Percentiles rank a stretch among this genome's conserved stretches.
phyloP scores from a whole-genome alignment of 148 eudicot genomes.

The Fagopyrum esculentum region DNA sequence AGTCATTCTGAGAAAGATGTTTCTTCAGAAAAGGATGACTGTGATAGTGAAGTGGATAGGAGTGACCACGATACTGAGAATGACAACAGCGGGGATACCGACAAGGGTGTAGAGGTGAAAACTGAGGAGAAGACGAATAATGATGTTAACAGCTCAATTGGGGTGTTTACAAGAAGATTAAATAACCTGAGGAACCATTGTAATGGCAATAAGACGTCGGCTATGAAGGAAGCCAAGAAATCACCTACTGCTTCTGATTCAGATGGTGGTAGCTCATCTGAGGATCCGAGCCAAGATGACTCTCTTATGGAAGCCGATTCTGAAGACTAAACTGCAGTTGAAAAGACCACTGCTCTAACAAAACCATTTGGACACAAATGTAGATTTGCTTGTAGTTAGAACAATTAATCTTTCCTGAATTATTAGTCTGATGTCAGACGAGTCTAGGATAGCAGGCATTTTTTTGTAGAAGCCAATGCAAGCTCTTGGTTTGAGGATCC shows the following conservation, averaged over 20 bases:
- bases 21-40: neutral
- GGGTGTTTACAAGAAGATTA: neutral
- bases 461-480: conserved; percentile 3
- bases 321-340: conserved; percentile 28
- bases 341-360: conserved; percentile 7
- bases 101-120: conserved; percentile 14
- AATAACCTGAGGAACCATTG: conserved; percentile 1
- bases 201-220: conserved; percentile 2
- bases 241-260: conserved; percentile 44
- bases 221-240: conserved; percentile 41
- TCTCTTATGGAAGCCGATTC: conserved; percentile 27
- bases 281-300: conserved; percentile 15
- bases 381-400: conserved; percentile 7
- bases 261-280: conserved; percentile 38
- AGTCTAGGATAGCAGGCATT: neutral
- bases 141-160: neutral
- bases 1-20: conserved; percentile 13
- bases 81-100: conserved; percentile 9
- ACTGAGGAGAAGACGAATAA: conserved; percentile 15
- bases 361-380: conserved; percentile 4
- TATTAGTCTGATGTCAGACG: neutral
- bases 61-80: conserved; percentile 27
- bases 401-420: neutral
- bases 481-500: conserved; percentile 6
- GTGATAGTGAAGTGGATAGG: conserved; percentile 17